Percentiles rank a stretch among this genome's conserved stretches.
Conservation (phyloP, 176 grass and related monocot genomes). For the Avena eriantha region DNA sequence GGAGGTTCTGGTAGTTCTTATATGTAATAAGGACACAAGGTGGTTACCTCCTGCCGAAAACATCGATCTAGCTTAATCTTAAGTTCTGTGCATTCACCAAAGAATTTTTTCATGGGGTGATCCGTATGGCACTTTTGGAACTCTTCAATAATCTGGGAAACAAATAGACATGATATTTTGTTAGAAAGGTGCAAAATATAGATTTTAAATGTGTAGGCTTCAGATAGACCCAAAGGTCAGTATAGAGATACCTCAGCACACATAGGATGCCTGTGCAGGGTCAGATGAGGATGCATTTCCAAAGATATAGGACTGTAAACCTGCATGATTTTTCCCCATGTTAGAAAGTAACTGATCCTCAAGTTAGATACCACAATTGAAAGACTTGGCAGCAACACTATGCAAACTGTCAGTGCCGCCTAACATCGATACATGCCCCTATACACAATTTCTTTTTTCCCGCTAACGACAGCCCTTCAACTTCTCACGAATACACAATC, state of each 20-base stretch:
- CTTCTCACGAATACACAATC: too few species aligned
- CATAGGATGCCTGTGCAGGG: constrained; percentile 84
- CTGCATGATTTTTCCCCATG: constrained; percentile 25
- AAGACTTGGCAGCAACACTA: too few species aligned
- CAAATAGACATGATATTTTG: not conserved
- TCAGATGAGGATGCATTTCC: constrained; percentile 87
- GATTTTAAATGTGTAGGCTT: constrained; percentile 2
- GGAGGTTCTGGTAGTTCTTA: not conserved
- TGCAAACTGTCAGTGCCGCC: too few species aligned
- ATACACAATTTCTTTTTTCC: not conserved
- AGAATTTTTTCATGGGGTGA: constrained; percentile 83
- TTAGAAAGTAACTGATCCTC: constrained; percentile 19
- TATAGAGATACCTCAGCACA: constrained; percentile 75
- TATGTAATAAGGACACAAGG: not conserved
- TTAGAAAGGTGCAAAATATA: constrained; percentile 9
- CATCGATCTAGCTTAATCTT: constrained; percentile 92
- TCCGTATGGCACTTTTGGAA: constrained; percentile 90
- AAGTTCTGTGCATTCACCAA: constrained; percentile 92
- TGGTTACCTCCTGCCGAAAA: constrained; percentile 74
- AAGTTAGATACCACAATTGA: not conserved
- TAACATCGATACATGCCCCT: not conserved
- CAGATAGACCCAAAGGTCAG: constrained; percentile 12
- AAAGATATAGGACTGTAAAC: not conserved
- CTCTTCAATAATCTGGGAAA: constrained; percentile 71
- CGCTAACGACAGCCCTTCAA: not conserved